A percentile compares a stretch with the other conserved stretches of the same genome.
Evolutionary conservation across 805 yeast species (phyloP).

Genomic region (Lachancea fermentati): DNA sequence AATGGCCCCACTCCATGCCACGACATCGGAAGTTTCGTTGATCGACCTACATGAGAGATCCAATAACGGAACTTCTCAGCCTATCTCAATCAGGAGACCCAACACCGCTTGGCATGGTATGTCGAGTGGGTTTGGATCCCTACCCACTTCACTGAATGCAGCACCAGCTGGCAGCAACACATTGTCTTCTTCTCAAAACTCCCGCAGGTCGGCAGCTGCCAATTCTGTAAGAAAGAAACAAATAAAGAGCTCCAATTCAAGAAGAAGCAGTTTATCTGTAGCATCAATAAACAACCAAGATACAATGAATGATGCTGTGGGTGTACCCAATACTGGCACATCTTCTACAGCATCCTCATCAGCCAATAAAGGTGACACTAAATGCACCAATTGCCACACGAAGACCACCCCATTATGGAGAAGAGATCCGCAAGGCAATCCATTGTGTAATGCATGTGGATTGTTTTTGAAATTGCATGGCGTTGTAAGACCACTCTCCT

Average conservation of each 20-base stretch:
- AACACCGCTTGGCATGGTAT: slow-evolving; percentile 5
- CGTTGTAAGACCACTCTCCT: slow-evolving; percentile 79
- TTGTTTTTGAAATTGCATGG: slow-evolving; percentile 87
- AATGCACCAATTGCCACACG: slow-evolving; percentile 85
- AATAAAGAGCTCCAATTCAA: slow-evolving; percentile 8
- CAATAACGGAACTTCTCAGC: slow-evolving; percentile 4
- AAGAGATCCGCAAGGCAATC: slow-evolving; percentile 82
- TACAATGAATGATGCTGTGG: not conserved
- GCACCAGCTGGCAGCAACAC: slow-evolving; percentile 2
- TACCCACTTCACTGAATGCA: slow-evolving; percentile 4
- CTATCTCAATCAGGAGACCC: slow-evolving; percentile 10
- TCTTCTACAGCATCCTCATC: slow-evolving; percentile 4
- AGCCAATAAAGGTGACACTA: slow-evolving; percentile 23
- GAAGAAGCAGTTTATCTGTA: slow-evolving; percentile 9
- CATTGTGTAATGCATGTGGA: slow-evolving; percentile 94
- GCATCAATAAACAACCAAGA: slow-evolving; percentile 4
- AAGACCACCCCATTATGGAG: slow-evolving; percentile 92
- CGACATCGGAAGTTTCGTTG: slow-evolving; percentile 10
- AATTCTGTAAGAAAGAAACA: slow-evolving; percentile 11
- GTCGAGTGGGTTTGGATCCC: slow-evolving; percentile 5
- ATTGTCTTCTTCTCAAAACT: slow-evolving; percentile 8
- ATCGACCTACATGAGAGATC: slow-evolving; percentile 7
- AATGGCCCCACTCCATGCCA: slow-evolving; percentile 10
- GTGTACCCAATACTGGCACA: slow-evolving; percentile 1
- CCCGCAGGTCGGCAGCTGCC: slow-evolving; percentile 6